These are phyloP conservation scores for Fagopyrum tataricum DNA, from an alignment of 148 eudicot species.

Conservation along the genomic window DNA sequence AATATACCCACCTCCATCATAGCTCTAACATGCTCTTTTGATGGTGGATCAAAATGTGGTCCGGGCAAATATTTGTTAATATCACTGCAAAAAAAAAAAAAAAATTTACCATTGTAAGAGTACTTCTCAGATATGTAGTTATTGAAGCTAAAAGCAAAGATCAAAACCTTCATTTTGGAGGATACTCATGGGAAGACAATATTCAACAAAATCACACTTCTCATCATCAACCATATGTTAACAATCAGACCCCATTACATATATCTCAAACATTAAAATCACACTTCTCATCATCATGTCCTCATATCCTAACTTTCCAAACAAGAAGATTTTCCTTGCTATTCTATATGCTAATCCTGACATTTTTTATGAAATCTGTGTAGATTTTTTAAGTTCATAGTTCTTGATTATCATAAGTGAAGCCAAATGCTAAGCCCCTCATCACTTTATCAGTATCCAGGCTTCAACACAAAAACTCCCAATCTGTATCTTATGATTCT, in stretches of 20 bases:
- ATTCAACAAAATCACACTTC: background rate
- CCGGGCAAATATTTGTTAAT: constrained; percentile 84
- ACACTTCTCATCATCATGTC: no score
- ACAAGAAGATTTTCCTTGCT: background rate
- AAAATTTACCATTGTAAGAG: background rate
- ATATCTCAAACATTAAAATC: no score
- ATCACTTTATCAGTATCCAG: background rate
- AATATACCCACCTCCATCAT: constrained; percentile 48
- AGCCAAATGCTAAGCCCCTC: no score
- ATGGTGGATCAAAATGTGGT: constrained; percentile 90
- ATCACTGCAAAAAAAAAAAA: constrained; percentile 39
- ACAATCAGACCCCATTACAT: no score
- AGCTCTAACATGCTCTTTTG: constrained; percentile 51
- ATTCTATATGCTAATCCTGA: no score
- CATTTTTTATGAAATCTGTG: no score
- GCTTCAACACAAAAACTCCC: background rate
- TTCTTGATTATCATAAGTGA: no score
- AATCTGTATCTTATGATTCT: background rate
- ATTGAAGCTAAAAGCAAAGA: background rate
- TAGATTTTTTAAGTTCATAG: no score
- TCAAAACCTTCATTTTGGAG: background rate
- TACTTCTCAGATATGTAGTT: background rate
- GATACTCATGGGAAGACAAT: background rate
- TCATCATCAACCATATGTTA: background rate
- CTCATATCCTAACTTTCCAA: background rate